These are phyloP conservation scores for Terfezia boudieri DNA, from an alignment of 495 filamentous ascomycete species.

Conservation along the genomic window DNA sequence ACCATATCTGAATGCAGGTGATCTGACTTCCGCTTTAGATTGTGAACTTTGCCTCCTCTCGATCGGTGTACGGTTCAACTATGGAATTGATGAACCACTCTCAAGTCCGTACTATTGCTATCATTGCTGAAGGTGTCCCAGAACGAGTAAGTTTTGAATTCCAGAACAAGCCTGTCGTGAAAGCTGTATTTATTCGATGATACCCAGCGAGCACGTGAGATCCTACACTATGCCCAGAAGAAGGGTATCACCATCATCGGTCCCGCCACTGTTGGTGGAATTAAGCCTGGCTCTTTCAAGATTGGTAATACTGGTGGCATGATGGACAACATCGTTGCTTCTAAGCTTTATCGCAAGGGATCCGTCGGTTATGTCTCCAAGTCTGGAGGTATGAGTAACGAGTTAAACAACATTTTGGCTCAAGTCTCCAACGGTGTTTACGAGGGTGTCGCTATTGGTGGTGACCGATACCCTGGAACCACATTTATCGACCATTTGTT, in stretches of 20 bases:
- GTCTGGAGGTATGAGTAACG: slow-evolving; percentile 99
- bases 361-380: slow-evolving; percentile 99
- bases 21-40: slow-evolving; percentile 24
- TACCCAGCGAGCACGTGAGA: slow-evolving; percentile 75
- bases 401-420: slow-evolving; percentile 97
- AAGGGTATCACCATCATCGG: slow-evolving; percentile 99
- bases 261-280: slow-evolving; percentile 93
- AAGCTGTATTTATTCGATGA: no score
- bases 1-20: not conserved
- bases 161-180: not conserved
- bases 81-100: slow-evolving; percentile 96
- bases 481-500: slow-evolving; percentile 98
- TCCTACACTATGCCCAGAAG: slow-evolving; percentile 80
- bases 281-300: slow-evolving; percentile 98
- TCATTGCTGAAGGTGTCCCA: slow-evolving; percentile 97
- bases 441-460: slow-evolving; percentile 97
- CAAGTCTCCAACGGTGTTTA: slow-evolving; percentile 92
- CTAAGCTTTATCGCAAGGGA: slow-evolving; percentile 97
- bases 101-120: slow-evolving; percentile 93
- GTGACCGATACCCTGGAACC: slow-evolving; percentile 94
- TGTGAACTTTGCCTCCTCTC: slow-evolving; percentile 98
- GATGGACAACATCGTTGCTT: slow-evolving; percentile 99
- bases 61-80: slow-evolving; percentile 91
- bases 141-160: slow-evolving; percentile 49
- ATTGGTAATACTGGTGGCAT: slow-evolving; percentile 99